A percentile compares a stretch with the other conserved stretches of the same genome.
These are phyloP conservation scores for Penicillium concentricum DNA, from an alignment of 2,329 filamentous ascomycete genomes.

Conservation along the genomic window DNA sequence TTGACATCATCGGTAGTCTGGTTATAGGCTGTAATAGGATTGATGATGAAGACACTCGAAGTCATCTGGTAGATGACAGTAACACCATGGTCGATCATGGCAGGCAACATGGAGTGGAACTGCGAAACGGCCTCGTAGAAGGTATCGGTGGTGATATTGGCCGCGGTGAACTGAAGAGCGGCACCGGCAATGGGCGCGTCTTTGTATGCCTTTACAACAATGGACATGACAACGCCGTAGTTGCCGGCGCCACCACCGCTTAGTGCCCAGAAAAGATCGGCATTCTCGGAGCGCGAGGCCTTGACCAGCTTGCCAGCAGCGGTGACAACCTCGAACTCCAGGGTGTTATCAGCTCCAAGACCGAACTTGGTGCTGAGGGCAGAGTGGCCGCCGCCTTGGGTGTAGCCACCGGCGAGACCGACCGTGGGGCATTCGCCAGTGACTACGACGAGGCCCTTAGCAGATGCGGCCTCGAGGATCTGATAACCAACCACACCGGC, in stretches of 20 bases:
- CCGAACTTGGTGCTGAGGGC: slow-evolving; percentile 55
- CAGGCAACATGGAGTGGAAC: slow-evolving; percentile 51
- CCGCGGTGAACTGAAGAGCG: slow-evolving; percentile 42
- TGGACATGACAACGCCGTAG: slow-evolving; percentile 57
- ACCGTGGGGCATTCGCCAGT: slow-evolving; percentile 57
- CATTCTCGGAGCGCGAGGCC: slow-evolving; percentile 13
- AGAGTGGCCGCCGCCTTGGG: slow-evolving; percentile 61
- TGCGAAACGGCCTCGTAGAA: slow-evolving; percentile 54
- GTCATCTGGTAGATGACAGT: slow-evolving; percentile 54
- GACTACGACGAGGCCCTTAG: slow-evolving; percentile 52
- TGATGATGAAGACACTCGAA: slow-evolving; percentile 49
- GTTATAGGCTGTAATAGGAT: slow-evolving; percentile 50
- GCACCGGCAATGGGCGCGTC: slow-evolving; percentile 47
- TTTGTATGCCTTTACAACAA: slow-evolving; percentile 54
- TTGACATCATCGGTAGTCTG: slow-evolving; percentile 47
- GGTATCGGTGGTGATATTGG: slow-evolving; percentile 39
- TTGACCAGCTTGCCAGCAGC: slow-evolving; percentile 28
- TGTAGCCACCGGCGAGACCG: slow-evolving; percentile 60
- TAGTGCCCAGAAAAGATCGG: slow-evolving; percentile 23
- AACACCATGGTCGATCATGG: slow-evolving; percentile 52
- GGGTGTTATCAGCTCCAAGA: slow-evolving; percentile 59
- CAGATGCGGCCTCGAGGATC: slow-evolving; percentile 49
- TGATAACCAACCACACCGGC: slow-evolving; percentile 55
- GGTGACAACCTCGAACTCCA: slow-evolving; percentile 58
- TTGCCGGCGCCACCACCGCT: slow-evolving; percentile 50